Percentiles rank a stretch among this genome's conserved stretches.
phyloP scores from a whole-genome alignment of 176 grass and related monocot species.

The Triticum timopheevii region DNA sequence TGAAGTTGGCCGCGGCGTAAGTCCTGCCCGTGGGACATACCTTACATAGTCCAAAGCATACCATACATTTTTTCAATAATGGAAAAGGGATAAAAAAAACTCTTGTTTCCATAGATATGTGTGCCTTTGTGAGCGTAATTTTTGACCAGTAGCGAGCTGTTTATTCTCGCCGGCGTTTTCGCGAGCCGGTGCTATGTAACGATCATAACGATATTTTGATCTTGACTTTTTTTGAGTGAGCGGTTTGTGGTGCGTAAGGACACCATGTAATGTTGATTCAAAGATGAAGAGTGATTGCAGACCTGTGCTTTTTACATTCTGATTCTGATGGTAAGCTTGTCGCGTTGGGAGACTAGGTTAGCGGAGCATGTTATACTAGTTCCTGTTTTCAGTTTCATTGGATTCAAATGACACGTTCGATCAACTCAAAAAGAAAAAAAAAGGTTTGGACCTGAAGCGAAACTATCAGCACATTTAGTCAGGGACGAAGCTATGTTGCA shows the following conservation, averaged over 20 bases:
- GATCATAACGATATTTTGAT: background rate
- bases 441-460: too few relatives aligned
- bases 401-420: too few relatives aligned
- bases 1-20: constrained; percentile 65
- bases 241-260: background rate
- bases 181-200: constrained; percentile 18
- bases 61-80: constrained; percentile 51
- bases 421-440: too few relatives aligned
- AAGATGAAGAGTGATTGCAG: background rate
- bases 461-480: too few relatives aligned
- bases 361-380: background rate
- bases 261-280: background rate
- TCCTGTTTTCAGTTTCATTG: too few relatives aligned
- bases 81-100: constrained; percentile 42
- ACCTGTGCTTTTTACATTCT: background rate
- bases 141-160: constrained; percentile 2
- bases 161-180: constrained; percentile 37
- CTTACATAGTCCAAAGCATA: background rate
- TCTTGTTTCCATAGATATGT: constrained; percentile 36
- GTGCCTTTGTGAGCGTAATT: constrained; percentile 30
- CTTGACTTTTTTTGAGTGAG: background rate
- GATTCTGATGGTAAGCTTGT: background rate
- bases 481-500: too few relatives aligned
- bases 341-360: background rate
- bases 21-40: background rate